Evolutionary conservation across 306 rosid species (phyloP).

Genomic region (Carpinus viminea): DNA sequence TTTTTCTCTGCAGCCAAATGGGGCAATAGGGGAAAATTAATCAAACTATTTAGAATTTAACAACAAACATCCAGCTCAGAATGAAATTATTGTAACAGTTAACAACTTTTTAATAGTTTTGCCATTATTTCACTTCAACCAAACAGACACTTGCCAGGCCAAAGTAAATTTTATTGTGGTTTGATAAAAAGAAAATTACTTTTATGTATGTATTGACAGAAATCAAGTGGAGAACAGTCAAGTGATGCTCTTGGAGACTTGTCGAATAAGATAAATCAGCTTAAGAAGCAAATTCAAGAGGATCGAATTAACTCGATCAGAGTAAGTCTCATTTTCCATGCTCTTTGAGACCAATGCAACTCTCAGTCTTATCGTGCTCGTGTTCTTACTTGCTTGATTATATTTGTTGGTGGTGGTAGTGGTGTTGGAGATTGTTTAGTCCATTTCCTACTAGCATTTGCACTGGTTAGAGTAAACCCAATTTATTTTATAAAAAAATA

Average conservation of each 20-base stretch:
- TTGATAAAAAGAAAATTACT: no score
- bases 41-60: background rate
- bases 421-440: background rate
- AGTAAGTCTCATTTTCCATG: slow-evolving; percentile 37
- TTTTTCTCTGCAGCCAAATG: background rate
- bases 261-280: slow-evolving; percentile 63
- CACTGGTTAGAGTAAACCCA: background rate
- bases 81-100: background rate
- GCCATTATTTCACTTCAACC: background rate
- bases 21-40: background rate
- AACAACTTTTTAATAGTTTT: background rate
- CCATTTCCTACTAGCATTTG: background rate
- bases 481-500: background rate
- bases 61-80: background rate
- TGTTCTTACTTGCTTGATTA: slow-evolving; percentile 9
- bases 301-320: slow-evolving; percentile 58
- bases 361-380: background rate
- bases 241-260: slow-evolving; percentile 48
- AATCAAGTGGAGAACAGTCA: slow-evolving; percentile 42
- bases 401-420: background rate
- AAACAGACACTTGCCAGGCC: background rate
- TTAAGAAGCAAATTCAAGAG: slow-evolving; percentile 72
- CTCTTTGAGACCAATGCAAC: background rate
- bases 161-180: background rate
- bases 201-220: slow-evolving; percentile 35